These are phyloP conservation scores for Chalciporus pseudorubinellus DNA, from an alignment of 768 basidiomycete genomes.

Conservation along the genomic window DNA sequence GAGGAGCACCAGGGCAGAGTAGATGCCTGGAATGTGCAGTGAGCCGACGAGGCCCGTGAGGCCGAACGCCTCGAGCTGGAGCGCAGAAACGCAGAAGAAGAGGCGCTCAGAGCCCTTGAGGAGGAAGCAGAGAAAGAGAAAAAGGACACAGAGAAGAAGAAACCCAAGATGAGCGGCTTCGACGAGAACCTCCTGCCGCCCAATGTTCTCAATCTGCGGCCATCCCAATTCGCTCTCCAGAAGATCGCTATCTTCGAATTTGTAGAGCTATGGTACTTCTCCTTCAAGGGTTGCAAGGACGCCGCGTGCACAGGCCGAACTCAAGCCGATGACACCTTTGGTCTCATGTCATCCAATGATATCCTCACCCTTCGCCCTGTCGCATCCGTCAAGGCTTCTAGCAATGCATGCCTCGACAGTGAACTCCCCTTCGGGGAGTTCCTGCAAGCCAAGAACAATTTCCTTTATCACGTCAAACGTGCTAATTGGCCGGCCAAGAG, in stretches of 20 bases:
- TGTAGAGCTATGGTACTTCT: slow-evolving; percentile 13
- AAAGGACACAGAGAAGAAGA: background rate
- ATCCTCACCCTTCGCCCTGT: slow-evolving; percentile 9
- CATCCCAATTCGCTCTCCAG: slow-evolving; percentile 5
- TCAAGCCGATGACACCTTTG: slow-evolving; percentile 5
- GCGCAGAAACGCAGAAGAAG: background rate
- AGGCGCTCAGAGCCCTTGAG: background rate
- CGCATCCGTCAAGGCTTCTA: slow-evolving; percentile 16
- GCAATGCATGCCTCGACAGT: slow-evolving; percentile 5
- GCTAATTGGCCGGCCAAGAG: background rate
- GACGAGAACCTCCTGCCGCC: background rate
- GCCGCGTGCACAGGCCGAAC: background rate
- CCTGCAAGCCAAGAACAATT: slow-evolving; percentile 12
- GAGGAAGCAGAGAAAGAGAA: background rate
- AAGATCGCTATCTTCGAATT: slow-evolving; percentile 2
- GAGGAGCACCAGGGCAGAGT: background rate
- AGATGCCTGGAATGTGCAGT: background rate
- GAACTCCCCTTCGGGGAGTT: slow-evolving; percentile 21
- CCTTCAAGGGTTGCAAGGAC: background rate
- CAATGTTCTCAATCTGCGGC: background rate
- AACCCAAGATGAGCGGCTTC: background rate
- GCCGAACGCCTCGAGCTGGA: background rate
- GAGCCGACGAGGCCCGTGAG: background rate
- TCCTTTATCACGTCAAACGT: background rate
- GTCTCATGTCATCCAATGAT: slow-evolving; percentile 9